Evolutionary conservation across 495 filamentous ascomycete genomes (phyloP).

Genomic region (Barbatosphaeria neglecta): DNA sequence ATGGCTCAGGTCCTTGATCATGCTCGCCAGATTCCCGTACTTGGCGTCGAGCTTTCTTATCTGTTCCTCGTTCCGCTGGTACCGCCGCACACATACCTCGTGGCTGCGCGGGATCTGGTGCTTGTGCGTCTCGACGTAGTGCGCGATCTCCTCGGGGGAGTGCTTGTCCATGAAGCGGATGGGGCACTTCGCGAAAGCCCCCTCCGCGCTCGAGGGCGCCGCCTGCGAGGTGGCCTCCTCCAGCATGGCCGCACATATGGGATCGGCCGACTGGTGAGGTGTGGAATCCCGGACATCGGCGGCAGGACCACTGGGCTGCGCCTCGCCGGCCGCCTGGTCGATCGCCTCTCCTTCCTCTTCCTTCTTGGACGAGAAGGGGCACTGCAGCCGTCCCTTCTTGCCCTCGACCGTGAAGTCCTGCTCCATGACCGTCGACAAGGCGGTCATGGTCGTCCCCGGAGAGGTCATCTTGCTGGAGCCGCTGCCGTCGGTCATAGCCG

Average conservation of each 20-base stretch:
- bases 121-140: conserved; percentile 84
- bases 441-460: conserved; percentile 28
- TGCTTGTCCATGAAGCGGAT: conserved; percentile 84
- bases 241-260: conserved; percentile 49
- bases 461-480: conserved; percentile 24
- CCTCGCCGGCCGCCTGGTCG: conserved; percentile 5
- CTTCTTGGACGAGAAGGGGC: conserved; percentile 40
- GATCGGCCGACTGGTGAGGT: conserved; percentile 39
- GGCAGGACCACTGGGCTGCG: conserved; percentile 1
- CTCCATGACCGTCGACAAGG: conserved; percentile 45
- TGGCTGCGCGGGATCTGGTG: conserved; percentile 85
- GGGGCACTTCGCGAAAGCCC: conserved; percentile 52
- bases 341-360: too few relatives aligned
- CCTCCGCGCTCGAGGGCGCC: conserved; percentile 31
- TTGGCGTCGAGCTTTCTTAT: conserved; percentile 81
- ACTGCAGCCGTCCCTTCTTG: conserved; percentile 47
- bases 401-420: conserved; percentile 55
- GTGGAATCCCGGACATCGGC: conserved; percentile 19
- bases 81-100: conserved; percentile 77
- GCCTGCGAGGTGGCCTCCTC: conserved; percentile 41
- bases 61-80: conserved; percentile 69
- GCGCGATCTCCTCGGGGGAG: conserved; percentile 79
- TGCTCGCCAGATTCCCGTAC: conserved; percentile 77
- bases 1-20: conserved; percentile 75
- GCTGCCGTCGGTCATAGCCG: conserved; percentile 23